Conservation (phyloP, 2,329 filamentous ascomycete genomes). For the Fusarium foetens region DNA sequence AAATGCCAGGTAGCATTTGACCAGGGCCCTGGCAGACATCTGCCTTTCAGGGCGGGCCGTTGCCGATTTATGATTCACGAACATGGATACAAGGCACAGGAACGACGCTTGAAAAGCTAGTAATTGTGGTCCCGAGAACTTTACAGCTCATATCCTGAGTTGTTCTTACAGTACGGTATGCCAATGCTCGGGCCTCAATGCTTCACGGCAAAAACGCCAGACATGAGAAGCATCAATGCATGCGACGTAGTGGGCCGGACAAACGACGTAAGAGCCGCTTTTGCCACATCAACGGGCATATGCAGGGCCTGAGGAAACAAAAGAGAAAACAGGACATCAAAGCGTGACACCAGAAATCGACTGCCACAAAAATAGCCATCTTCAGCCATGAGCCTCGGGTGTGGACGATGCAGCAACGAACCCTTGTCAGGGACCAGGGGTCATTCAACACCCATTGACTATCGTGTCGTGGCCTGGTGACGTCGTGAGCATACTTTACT, state of each 20-base stretch:
- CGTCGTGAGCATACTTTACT: slow-evolving; percentile 4
- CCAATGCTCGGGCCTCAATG: slow-evolving; percentile 7
- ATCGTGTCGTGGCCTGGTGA: slow-evolving; percentile 1
- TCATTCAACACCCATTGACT: slow-evolving; percentile 39
- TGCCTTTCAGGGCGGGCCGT: slow-evolving; percentile 24
- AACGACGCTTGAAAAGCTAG: neutral
- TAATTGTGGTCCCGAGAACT: neutral
- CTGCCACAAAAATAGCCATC: slow-evolving; percentile 22
- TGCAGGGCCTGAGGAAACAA: slow-evolving; percentile 40
- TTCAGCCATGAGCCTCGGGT: slow-evolving; percentile 12
- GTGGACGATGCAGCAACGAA: slow-evolving; percentile 6
- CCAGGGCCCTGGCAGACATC: slow-evolving; percentile 31
- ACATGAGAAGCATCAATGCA: slow-evolving; percentile 18
- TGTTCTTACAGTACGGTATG: slow-evolving; percentile 13
- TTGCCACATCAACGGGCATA: slow-evolving; percentile 44
- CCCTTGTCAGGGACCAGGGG: slow-evolving; percentile 38
- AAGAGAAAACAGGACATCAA: slow-evolving; percentile 35
- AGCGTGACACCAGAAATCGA: slow-evolving; percentile 4
- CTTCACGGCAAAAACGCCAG: neutral
- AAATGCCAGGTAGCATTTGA: slow-evolving; percentile 32
- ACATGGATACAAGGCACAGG: slow-evolving; percentile 1
- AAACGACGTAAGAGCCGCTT: slow-evolving; percentile 37
- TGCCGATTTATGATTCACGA: slow-evolving; percentile 24
- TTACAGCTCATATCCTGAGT: slow-evolving; percentile 6
- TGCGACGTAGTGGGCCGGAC: slow-evolving; percentile 32